phyloP scores from a whole-genome alignment of 192 early-diverging fungal species.

The Podochytrium sp. region DNA sequence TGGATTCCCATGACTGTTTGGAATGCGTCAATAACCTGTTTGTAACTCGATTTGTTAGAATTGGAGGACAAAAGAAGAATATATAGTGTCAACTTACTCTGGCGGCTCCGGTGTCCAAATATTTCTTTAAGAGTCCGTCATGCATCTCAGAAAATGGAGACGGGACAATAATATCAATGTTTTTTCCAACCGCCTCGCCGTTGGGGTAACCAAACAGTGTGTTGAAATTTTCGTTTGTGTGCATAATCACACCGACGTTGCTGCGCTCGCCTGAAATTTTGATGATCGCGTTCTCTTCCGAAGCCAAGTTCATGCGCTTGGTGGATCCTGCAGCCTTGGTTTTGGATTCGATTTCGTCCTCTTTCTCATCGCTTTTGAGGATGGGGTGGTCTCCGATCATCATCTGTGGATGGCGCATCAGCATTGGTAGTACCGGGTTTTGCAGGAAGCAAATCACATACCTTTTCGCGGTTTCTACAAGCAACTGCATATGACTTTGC shows the following conservation, averaged over 20 bases:
- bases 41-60: neutral
- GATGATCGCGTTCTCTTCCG: conserved; percentile 22
- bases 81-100: conserved; percentile 35
- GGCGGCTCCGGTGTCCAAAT: conserved; percentile 48
- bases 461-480: conserved; percentile 23
- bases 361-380: conserved; percentile 9
- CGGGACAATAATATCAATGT: conserved; percentile 45
- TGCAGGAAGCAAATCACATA: neutral
- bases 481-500: conserved; percentile 15
- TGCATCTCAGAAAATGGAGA: conserved; percentile 47
- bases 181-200: conserved; percentile 34
- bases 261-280: conserved; percentile 18
- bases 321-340: neutral
- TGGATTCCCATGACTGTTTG: conserved; percentile 43
- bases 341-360: too few relatives aligned
- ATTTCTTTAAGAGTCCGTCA: conserved; percentile 37
- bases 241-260: neutral
- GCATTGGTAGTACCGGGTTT: too few relatives aligned
- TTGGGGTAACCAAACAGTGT: conserved; percentile 36
- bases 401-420: too few relatives aligned
- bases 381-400: conserved; percentile 27
- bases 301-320: neutral
- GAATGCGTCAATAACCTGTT: conserved; percentile 45
- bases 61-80: neutral
- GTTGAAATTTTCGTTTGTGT: conserved; percentile 28